phyloP scores from a whole-genome alignment of 306 rosid genomes.

The Rosa rugosa region DNA sequence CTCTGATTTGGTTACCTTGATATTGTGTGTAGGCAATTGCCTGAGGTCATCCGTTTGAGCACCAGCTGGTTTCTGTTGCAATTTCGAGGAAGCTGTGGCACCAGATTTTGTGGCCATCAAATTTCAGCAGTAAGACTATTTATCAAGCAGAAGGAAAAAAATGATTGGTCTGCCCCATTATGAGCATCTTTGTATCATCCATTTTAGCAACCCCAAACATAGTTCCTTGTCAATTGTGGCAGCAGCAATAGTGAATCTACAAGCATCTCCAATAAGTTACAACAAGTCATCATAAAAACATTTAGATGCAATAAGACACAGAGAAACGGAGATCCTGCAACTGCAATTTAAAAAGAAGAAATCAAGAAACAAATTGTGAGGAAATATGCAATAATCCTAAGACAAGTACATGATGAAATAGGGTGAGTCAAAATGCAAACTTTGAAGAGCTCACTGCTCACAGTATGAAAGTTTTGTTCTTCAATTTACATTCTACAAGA shows the following conservation, averaged over 20 bases:
- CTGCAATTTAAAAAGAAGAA: no score
- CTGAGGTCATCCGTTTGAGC: constrained; percentile 49
- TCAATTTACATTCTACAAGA: background rate
- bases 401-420: constrained; percentile 15
- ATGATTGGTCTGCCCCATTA: constrained; percentile 35
- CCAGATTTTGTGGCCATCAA: constrained; percentile 71
- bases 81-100: constrained; percentile 50
- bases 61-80: constrained; percentile 47
- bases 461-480: background rate
- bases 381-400: no score
- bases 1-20: constrained; percentile 44
- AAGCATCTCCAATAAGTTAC: constrained; percentile 5
- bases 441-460: constrained; percentile 18
- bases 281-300: background rate
- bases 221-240: constrained; percentile 7
- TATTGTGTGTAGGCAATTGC: constrained; percentile 39
- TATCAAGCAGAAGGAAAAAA: constrained; percentile 40
- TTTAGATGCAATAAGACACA: background rate
- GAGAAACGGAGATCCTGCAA: background rate
- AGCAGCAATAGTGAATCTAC: constrained; percentile 3
- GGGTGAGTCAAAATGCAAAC: constrained; percentile 16
- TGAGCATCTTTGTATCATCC: constrained; percentile 18
- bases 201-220: constrained; percentile 9
- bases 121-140: constrained; percentile 24
- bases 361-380: no score